Evolutionary conservation across 129 eudicot species (phyloP).

Genomic region (Lactuca saligna): DNA sequence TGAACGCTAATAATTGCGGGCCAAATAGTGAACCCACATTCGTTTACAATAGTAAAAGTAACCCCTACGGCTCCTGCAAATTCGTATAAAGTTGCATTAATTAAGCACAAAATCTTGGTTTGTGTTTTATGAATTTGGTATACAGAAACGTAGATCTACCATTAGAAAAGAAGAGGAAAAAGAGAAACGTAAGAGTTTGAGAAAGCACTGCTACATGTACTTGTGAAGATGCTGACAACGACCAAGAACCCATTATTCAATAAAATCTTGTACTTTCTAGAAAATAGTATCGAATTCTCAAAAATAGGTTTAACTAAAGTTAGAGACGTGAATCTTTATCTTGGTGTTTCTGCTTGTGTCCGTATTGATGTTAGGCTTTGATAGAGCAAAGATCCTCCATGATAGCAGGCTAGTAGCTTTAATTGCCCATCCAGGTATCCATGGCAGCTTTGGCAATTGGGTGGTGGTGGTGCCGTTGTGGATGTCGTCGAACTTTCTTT

Average conservation of each 20-base stretch:
- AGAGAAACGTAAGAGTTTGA: neutral
- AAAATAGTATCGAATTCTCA: too few relatives aligned
- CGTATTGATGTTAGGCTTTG: too few relatives aligned
- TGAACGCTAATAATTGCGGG: conserved; percentile 9
- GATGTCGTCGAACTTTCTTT: too few relatives aligned
- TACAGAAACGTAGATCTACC: conserved; percentile 8
- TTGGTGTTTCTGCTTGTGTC: too few relatives aligned
- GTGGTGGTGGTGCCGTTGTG: too few relatives aligned
- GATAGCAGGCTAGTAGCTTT: too few relatives aligned
- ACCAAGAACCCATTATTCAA: neutral
- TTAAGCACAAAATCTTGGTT: neutral
- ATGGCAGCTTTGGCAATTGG: too few relatives aligned
- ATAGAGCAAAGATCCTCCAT: too few relatives aligned
- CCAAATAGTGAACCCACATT: conserved; percentile 30
- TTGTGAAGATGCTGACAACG: conserved; percentile 5
- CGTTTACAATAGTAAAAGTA: neutral
- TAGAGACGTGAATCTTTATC: too few relatives aligned
- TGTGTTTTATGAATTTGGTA: neutral
- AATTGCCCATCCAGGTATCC: too few relatives aligned
- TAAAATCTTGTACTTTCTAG: too few relatives aligned
- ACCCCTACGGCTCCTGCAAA: neutral
- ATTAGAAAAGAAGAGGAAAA: neutral
- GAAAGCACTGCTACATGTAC: conserved; percentile 2
- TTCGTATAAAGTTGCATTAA: neutral
- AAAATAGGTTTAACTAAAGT: too few relatives aligned